phyloP scores from a whole-genome alignment of 2,329 filamentous ascomycete genomes.

The Pestalotiopsis sp. region DNA sequence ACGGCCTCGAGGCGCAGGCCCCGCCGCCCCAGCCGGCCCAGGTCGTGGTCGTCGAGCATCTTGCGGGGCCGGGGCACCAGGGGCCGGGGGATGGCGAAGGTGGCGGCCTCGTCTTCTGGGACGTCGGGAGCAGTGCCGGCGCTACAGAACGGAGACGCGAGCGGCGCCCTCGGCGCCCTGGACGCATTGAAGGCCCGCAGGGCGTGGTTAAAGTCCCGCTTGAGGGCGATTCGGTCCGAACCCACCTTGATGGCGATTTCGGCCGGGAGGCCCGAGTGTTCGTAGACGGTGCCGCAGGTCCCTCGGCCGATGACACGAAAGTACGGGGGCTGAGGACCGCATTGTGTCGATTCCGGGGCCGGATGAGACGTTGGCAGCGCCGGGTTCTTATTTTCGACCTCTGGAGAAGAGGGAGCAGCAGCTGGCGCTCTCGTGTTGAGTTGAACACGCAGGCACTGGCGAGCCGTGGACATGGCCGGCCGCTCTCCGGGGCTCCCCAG shows the following conservation, averaged over 20 bases:
- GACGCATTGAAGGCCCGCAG: neutral
- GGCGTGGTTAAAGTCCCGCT: neutral
- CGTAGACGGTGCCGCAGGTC: conserved; percentile 7
- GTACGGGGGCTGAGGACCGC: neutral
- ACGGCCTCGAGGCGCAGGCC: neutral
- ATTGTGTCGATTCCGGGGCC: neutral
- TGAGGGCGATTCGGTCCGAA: neutral
- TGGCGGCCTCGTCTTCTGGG: neutral
- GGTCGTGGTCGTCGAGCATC: neutral
- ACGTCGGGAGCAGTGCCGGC: no score
- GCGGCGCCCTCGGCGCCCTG: neutral
- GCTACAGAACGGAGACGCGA: neutral
- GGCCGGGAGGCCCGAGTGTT: neutral
- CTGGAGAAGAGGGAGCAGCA: neutral
- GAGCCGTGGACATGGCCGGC: neutral
- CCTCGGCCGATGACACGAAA: conserved; percentile 1
- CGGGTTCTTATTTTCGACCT: neutral
- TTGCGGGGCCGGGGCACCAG: neutral
- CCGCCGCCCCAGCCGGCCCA: neutral
- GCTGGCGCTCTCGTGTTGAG: neutral
- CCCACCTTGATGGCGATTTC: conserved; percentile 8
- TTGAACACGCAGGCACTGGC: neutral
- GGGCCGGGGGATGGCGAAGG: neutral
- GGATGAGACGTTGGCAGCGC: neutral
- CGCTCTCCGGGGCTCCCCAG: neutral